Conservation (phyloP, 306 rosid species). For the Glycine tomentella region DNA sequence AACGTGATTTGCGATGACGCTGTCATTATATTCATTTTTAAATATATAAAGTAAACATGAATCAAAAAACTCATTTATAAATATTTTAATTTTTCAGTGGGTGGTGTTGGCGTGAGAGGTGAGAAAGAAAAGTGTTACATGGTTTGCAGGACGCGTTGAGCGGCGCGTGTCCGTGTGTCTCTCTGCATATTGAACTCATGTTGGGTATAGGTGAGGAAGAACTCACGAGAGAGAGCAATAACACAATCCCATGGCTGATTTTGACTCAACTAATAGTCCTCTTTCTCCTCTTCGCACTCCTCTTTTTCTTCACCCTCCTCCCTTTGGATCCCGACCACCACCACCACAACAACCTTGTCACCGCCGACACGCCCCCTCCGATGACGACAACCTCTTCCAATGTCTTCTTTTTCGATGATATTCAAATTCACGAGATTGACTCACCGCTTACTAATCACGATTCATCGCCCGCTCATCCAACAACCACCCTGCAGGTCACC, state of each 20-base stretch:
- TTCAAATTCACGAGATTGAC: slow-evolving; percentile 38
- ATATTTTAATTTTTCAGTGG: no score
- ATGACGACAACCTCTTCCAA: slow-evolving; percentile 50
- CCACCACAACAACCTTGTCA: background rate
- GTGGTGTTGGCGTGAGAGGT: no score
- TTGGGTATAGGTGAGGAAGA: slow-evolving; percentile 62
- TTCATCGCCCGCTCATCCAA: background rate
- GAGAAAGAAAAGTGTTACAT: no score
- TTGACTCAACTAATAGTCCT: slow-evolving; percentile 74
- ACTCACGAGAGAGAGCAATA: slow-evolving; percentile 47
- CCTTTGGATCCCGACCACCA: slow-evolving; percentile 49
- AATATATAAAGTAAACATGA: no score
- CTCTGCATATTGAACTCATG: slow-evolving; percentile 33
- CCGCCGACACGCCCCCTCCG: background rate
- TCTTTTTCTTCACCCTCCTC: slow-evolving; percentile 59
- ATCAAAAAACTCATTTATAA: no score
- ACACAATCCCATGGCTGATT: slow-evolving; percentile 78
- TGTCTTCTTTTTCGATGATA: slow-evolving; percentile 38
- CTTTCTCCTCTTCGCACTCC: slow-evolving; percentile 64
- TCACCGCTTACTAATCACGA: slow-evolving; percentile 38
- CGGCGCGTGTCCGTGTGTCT: no score
- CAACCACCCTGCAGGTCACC: slow-evolving; percentile 60
- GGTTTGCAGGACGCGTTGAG: no score
- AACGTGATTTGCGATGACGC: no score
- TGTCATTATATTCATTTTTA: no score